Base-by-base conservation (phyloP, 2,329 filamentous ascomycete genomes). In the Aspergillus ochraceus region DNA sequence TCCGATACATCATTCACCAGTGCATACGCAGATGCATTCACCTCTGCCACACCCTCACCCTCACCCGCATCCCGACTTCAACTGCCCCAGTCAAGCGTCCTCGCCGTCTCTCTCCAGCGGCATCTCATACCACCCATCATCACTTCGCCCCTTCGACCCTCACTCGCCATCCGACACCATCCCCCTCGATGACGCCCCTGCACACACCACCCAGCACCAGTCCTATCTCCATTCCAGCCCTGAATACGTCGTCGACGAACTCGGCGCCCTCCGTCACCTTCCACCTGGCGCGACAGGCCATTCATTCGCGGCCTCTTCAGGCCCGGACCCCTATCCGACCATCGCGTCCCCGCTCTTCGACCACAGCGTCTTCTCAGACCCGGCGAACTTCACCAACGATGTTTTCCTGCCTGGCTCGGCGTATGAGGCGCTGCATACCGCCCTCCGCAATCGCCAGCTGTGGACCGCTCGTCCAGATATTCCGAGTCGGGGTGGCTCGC, bases 391-490 rank as follows among this genome's bases (percentile, higher is more conserved):
- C 19, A 63, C 83, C 51, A 81, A 88, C 52, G 79, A 80, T 53
- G 75, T 82, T 20, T 83, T 83, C 59, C 63, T 80, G 2, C 80
- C 80, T 1, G 80, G 80, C 1, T 81, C 80, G 1, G 75, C 77
- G 0, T 82, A 81, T 42, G 77, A 80, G 55, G 79, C 80, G 47
- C 68, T 81, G 1, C 79, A 82, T 57, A 78, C 78, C 1, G 78
- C 78, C 1, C 65, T 82, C 2, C 73, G 80, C 17, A 77, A 80
- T 51, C 76, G 79, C 24, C 74, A 81, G 22, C 77, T 82, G 19
- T 77, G 78, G 30, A 79, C 80, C 22, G 77, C 77, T 3, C 72
- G 74, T 6, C 78, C 80, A 1, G 75, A 73, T 58, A 71, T 67
- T 0, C 76, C 77, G 1, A 80, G 76, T 49, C 66, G 66, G 1